Percentiles rank a stretch among this genome's conserved stretches.
These are phyloP conservation scores for Penicillium sp. DNA, from an alignment of 2,329 filamentous ascomycete genomes.

Conservation along the genomic window DNA sequence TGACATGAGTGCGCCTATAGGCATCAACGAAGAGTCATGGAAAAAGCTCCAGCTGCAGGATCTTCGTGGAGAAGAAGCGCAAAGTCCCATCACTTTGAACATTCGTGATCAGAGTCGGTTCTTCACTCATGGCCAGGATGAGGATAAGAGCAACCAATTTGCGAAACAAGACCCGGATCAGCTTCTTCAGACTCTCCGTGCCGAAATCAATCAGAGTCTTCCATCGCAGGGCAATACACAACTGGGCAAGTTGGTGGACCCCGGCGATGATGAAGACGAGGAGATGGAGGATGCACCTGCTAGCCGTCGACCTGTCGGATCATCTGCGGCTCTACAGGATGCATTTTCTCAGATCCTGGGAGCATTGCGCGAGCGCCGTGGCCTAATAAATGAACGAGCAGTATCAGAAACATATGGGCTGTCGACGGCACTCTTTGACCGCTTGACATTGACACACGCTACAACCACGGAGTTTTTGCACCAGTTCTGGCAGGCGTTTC, in stretches of 20 bases:
- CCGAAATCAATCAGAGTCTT: constrained; percentile 54
- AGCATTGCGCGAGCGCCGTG: constrained; percentile 58
- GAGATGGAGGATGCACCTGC: constrained; percentile 45
- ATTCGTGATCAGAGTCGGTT: constrained; percentile 85
- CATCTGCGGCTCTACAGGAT: constrained; percentile 62
- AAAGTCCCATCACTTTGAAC: constrained; percentile 77
- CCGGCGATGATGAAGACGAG: constrained; percentile 58
- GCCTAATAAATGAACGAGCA: constrained; percentile 39
- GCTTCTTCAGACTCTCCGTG: constrained; percentile 63
- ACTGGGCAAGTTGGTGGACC: constrained; percentile 61
- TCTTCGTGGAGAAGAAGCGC: constrained; percentile 69
- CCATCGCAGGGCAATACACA: constrained; percentile 61
- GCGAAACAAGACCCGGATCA: constrained; percentile 67
- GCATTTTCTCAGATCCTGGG: constrained; percentile 57
- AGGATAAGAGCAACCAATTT: constrained; percentile 57
- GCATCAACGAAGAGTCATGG: constrained; percentile 70
- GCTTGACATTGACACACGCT: constrained; percentile 74
- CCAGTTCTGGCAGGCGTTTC: constrained; percentile 92
- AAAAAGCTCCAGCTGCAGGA: constrained; percentile 75
- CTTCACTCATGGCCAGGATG: constrained; percentile 57
- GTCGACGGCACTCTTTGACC: constrained; percentile 56
- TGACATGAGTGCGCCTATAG: constrained; percentile 63
- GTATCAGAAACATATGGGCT: constrained; percentile 46
- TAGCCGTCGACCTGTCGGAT: constrained; percentile 58
- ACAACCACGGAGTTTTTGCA: constrained; percentile 95